Conservation (phyloP, 2,329 filamentous ascomycete species). For the Nothopassalora personata region DNA sequence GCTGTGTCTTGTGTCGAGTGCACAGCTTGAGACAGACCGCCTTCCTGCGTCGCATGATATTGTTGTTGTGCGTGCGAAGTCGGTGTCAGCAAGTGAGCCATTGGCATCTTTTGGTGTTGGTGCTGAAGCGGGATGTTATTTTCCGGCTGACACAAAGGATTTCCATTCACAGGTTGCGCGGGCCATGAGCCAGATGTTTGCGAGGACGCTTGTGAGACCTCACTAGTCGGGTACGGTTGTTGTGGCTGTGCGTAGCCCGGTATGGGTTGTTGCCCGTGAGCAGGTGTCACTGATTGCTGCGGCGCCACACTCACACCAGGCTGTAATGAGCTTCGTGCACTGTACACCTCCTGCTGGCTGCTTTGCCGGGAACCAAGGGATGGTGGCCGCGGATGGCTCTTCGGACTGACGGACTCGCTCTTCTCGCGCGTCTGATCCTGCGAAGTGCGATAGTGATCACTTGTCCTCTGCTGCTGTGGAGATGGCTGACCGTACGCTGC, state of each 20-base stretch:
- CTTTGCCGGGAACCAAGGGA: slow-evolving; percentile 30
- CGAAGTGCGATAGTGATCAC: slow-evolving; percentile 42
- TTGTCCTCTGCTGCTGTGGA: slow-evolving; percentile 22
- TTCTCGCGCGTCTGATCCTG: slow-evolving; percentile 56
- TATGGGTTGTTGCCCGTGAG: slow-evolving; percentile 21
- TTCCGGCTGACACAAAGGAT: slow-evolving; percentile 22
- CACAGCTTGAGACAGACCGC: neutral
- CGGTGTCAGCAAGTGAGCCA: slow-evolving; percentile 28
- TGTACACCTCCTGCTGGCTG: slow-evolving; percentile 29
- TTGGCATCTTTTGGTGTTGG: slow-evolving; percentile 26
- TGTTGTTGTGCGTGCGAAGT: slow-evolving; percentile 16
- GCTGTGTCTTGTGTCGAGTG: neutral
- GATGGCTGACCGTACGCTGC: slow-evolving; percentile 23
- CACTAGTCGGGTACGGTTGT: slow-evolving; percentile 14
- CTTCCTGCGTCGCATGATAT: neutral
- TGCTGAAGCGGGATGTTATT: slow-evolving; percentile 23
- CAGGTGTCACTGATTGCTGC: slow-evolving; percentile 15
- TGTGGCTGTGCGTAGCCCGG: slow-evolving; percentile 15
- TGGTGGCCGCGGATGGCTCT: slow-evolving; percentile 43
- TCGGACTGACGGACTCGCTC: slow-evolving; percentile 72
- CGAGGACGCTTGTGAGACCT: slow-evolving; percentile 19
- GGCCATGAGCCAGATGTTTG: slow-evolving; percentile 13
- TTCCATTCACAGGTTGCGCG: slow-evolving; percentile 7
- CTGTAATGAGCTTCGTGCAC: slow-evolving; percentile 25
- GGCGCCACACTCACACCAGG: slow-evolving; percentile 16